phyloP scores from a whole-genome alignment of 305 asterid species.

The Fraxinus dipetala region DNA sequence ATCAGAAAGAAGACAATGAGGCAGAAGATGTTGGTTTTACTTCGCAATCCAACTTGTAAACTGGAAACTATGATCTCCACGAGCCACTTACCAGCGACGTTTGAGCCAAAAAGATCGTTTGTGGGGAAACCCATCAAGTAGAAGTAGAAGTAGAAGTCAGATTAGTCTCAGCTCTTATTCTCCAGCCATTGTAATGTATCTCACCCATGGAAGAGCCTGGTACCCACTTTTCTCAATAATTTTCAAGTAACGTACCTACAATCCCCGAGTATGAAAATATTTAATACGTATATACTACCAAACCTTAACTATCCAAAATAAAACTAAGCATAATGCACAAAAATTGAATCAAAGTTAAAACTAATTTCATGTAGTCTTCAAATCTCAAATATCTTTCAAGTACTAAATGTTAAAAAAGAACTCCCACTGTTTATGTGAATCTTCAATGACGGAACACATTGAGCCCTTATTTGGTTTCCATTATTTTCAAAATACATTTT shows the following conservation, averaged over 20 bases:
- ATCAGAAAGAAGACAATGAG: background rate
- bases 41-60: background rate
- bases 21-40: background rate
- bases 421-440: background rate
- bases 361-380: background rate
- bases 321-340: background rate
- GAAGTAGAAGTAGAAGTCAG: conserved; percentile 22
- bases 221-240: conserved; percentile 66
- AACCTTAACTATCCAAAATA: background rate
- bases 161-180: conserved; percentile 59
- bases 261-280: conserved; percentile 2
- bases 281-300: background rate
- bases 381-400: background rate
- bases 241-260: conserved; percentile 62
- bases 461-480: background rate
- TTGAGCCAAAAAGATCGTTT: background rate
- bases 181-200: conserved; percentile 65
- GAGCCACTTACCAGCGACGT: background rate
- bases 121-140: background rate
- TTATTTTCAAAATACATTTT: no score
- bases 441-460: background rate
- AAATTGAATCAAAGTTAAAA: background rate
- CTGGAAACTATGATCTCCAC: conserved; percentile 7
- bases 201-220: conserved; percentile 70
- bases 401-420: background rate